Evolutionary conservation across 2,329 filamentous ascomycete species (phyloP).

Genomic region (Pestalotiopsis sp.): DNA sequence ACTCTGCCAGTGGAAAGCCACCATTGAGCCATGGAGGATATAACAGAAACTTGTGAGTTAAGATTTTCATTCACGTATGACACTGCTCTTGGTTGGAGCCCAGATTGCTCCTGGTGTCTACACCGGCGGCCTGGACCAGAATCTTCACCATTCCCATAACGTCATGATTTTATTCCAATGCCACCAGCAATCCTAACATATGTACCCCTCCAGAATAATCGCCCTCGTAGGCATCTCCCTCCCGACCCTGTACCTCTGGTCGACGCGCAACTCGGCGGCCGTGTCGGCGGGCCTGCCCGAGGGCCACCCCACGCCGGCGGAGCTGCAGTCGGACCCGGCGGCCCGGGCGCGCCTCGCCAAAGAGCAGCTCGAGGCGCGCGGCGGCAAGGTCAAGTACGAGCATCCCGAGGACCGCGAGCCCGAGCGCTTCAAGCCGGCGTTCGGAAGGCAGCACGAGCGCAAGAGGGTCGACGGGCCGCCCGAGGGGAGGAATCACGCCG

Average conservation of each 20-base stretch:
- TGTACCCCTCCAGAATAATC: not conserved
- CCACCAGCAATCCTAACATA: not conserved
- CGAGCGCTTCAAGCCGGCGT: constrained; percentile 15
- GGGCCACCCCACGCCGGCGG: not conserved
- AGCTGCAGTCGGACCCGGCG: constrained; percentile 10
- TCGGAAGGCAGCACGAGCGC: constrained; percentile 12
- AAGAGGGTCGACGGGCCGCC: constrained; percentile 17
- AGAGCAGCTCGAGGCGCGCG: not conserved
- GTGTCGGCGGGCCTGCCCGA: not conserved
- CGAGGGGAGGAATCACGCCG: constrained; percentile 15
- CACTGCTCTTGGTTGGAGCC: not conserved
- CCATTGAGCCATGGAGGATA: constrained; percentile 14
- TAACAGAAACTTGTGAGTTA: constrained; percentile 12
- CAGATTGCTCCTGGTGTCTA: not conserved
- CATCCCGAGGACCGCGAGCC: constrained; percentile 15
- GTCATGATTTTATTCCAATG: too few relatives aligned
- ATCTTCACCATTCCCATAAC: not conserved
- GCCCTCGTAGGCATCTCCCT: constrained; percentile 12
- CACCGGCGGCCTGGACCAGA: not conserved
- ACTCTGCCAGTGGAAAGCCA: not conserved
- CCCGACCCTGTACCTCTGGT: constrained; percentile 5
- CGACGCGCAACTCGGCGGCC: not conserved
- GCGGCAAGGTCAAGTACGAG: constrained; percentile 1
- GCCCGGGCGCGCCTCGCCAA: not conserved
- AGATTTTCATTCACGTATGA: not conserved